Evolutionary conservation across 2,329 filamentous ascomycete species (phyloP).

Genomic region (Trichothecium roseum): DNA sequence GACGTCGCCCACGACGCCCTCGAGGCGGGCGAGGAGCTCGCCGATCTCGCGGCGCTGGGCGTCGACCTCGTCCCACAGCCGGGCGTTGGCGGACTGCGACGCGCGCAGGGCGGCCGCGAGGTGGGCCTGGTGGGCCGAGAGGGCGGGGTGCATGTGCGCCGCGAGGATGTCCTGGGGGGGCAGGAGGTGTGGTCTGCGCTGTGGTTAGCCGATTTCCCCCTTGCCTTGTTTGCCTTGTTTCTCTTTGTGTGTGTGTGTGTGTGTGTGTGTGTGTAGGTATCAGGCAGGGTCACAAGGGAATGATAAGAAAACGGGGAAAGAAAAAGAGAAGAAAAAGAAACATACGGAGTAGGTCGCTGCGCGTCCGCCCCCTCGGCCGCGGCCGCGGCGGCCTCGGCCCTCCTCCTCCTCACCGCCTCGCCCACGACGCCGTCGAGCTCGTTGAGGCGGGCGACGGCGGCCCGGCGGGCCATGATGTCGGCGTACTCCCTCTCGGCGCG

Average conservation of each 20-base stretch:
- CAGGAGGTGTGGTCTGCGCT: conserved; percentile 41
- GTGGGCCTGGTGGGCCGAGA: conserved; percentile 41
- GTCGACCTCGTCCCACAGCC: conserved; percentile 38
- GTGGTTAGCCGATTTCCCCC: conserved; percentile 1
- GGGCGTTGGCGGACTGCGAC: conserved; percentile 45
- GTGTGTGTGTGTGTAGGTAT: no score
- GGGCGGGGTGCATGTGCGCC: conserved; percentile 44
- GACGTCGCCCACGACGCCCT: conserved; percentile 43
- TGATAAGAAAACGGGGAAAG: background rate
- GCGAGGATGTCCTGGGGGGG: conserved; percentile 39
- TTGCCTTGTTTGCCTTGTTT: background rate
- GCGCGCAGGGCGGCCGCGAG: conserved; percentile 48
- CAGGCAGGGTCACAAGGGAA: background rate
- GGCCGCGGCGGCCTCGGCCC: no score
- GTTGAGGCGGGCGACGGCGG: conserved; percentile 47
- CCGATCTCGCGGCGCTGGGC: conserved; percentile 46
- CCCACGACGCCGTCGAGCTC: conserved; percentile 45
- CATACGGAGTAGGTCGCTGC: conserved; percentile 33
- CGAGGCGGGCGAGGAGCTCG: conserved; percentile 36
- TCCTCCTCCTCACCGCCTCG: conserved; percentile 33
- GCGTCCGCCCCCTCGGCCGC: background rate
- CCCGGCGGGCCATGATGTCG: conserved; percentile 36
- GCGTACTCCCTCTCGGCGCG: conserved; percentile 51
- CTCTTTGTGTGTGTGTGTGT: background rate
- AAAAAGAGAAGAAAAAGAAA: conserved; percentile 4